phyloP scores from a whole-genome alignment of 1,139 yeast genomes.

The Pichia sp. region DNA sequence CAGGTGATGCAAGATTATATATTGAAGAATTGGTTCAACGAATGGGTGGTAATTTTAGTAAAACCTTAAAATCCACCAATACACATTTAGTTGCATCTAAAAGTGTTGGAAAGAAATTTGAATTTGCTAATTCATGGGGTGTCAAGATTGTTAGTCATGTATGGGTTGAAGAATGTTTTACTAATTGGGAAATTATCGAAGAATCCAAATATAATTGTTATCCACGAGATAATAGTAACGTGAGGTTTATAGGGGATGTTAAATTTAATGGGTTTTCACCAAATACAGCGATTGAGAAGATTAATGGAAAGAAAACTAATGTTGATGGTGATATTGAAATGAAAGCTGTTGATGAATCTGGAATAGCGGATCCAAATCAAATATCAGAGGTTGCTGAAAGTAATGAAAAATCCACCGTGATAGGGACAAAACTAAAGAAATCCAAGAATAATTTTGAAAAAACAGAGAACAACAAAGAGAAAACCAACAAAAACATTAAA shows the following conservation, averaged over 20 bases:
- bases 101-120: constrained; percentile 66
- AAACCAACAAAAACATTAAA: no score
- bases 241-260: constrained; percentile 42
- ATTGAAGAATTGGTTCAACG: constrained; percentile 57
- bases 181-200: constrained; percentile 51
- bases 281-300: background rate
- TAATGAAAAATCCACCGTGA: no score
- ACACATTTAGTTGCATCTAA: constrained; percentile 69
- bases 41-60: constrained; percentile 74
- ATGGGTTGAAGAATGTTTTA: constrained; percentile 73
- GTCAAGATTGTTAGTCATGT: constrained; percentile 63
- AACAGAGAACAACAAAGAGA: no score
- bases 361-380: background rate
- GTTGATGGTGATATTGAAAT: background rate
- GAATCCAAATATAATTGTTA: constrained; percentile 15
- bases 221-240: constrained; percentile 33
- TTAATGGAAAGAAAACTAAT: background rate
- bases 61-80: constrained; percentile 53
- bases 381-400: no score
- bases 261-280: constrained; percentile 7
- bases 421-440: background rate
- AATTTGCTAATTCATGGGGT: constrained; percentile 61
- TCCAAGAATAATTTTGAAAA: no score
- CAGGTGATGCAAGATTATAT: constrained; percentile 77
- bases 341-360: background rate